Evolutionary conservation across 768 basidiomycete species (phyloP), one percentile per base, ranked within the genome.

Genomic region (Amanita muscaria): DNA sequence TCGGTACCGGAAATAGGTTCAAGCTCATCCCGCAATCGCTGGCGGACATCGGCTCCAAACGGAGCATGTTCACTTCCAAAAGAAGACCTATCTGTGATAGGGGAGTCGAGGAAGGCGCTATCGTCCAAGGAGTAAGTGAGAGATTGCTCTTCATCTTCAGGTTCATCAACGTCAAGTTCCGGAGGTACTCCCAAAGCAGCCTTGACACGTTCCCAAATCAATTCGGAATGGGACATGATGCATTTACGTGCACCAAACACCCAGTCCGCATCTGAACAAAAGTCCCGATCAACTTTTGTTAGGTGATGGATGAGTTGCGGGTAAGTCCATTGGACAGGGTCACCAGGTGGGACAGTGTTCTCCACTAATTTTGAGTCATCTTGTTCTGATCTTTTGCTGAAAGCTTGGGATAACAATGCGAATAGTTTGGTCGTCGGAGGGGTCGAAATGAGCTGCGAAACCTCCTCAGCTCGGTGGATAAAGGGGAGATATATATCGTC

Each of bases 161-260:
- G 32, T 16, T 70, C 73, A 35, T 84, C 80, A 24, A 79, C 62
- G 51, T 88, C 83, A 16, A 93, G 68, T 54, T 93, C 89, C 0
- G 82, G 83, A 8, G 91, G 90, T 4, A 91, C 82, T 4, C 91
- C 91, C 1, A 96, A 67, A 0, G 87, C 89, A 23, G 79, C 83
- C 55, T 91, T 92, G 55, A 93, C 67, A 46, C 89, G 76, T 60
- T 93, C 89, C 91, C 91, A 96, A 44, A 93, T 81, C 31, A 90
- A 76, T 55, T 93, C 90, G 11, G 80, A 84, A 51, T 81, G 82
- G 19, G 75, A 64, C 16, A 85, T 68, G 53, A 94, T 75, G 53
- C 88, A 90, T 44, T 70, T 73, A n/a, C 88, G 79, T 0, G 80
- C 76, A 8, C 75, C 74, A 54, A 72, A 68, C 36, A 83, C 77